Evolutionary conservation across 2,329 filamentous ascomycete species (phyloP), one percentile per base, ranked within the genome.

Genomic region (Monosporascus sp.): DNA sequence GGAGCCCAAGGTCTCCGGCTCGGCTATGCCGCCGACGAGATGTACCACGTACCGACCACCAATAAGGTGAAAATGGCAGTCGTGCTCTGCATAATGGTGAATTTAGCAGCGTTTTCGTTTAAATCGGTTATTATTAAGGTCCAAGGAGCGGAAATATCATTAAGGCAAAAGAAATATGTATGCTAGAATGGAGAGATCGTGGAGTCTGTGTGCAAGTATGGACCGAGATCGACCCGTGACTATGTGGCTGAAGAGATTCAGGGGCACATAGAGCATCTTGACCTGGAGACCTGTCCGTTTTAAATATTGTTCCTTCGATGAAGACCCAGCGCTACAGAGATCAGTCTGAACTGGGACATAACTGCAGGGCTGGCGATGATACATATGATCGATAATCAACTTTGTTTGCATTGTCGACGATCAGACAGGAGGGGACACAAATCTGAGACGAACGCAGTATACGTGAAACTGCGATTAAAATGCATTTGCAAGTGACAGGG

Each of bases 1-100:
- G 14, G 31, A 35, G 11, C 31, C 31, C 9, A 14, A 4, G 1
- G 31, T 5, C 11, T 14, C 9, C 11, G 4, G 31, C 18, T 41
- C 3, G 17, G 9, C 38, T 41, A 18, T 41, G 18, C 38, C 17
- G 3, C 17, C 9, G 18, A 18, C 6, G 17, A 41, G 38, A 8
- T 41, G 7, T 3, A 41, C 9, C n/a, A 44, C 41, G 14, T 44
- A 44, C 41, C 14, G 26, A 57, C 59, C 7, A 57, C 49, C 44
- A 62, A 53, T 31, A 61, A 52, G 35, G 59, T 55, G 49, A 60
- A 24, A 47, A 63, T 38, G 56, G 60, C 45, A 9, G 55, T 44
- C 43, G 58, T 59, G 49, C 55, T 55, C 58, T 62, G 58, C 61
- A 63, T 64, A 31, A 46, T 62, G 48, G 8, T 37, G n/a, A 18